Evolutionary conservation across 1,284 basidiomycete genomes (phyloP).

Genomic region (Bothia castanella): DNA sequence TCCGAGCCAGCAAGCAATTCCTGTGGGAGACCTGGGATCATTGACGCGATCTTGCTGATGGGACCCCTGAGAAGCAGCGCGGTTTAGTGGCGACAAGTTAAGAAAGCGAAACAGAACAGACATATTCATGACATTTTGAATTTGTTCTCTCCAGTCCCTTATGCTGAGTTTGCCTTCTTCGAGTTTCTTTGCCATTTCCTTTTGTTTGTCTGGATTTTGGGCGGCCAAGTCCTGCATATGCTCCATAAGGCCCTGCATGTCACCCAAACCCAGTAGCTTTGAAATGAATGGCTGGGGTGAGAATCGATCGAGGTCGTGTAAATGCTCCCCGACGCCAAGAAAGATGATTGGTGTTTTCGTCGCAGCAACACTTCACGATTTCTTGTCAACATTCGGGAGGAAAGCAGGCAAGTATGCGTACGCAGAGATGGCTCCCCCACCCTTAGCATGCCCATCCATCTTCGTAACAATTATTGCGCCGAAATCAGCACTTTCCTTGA

Average conservation of each 20-base stretch:
- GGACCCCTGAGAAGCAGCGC: constrained; percentile 68
- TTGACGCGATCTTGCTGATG: constrained; percentile 95
- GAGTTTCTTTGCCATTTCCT: constrained; percentile 97
- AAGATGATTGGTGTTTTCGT: constrained; percentile 99
- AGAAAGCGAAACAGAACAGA: constrained; percentile 36
- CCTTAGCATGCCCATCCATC: constrained; percentile 99
- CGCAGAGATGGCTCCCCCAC: constrained; percentile 99
- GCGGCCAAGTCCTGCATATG: constrained; percentile 94
- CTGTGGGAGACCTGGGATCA: constrained; percentile 95
- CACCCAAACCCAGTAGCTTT: constrained; percentile 92
- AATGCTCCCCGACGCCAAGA: constrained; percentile 95
- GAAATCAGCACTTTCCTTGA: constrained; percentile 97
- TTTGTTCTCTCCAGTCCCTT: constrained; percentile 96
- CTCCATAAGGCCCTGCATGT: constrained; percentile 95
- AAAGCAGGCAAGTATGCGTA: constrained; percentile 41
- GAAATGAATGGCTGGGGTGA: constrained; percentile 96
- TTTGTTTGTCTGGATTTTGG: constrained; percentile 93
- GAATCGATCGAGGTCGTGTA: constrained; percentile 95
- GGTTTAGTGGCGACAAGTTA: constrained; percentile 9
- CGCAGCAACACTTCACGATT: constrained; percentile 77
- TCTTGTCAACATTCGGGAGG: constrained; percentile 9
- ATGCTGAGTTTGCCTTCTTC: constrained; percentile 96
- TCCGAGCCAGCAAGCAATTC: constrained; percentile 87
- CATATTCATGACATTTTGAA: constrained; percentile 98
- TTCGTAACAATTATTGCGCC: constrained; percentile 99